Base-by-base conservation (phyloP, 116 monocot genomes). In the Posidonia oceanica region DNA sequence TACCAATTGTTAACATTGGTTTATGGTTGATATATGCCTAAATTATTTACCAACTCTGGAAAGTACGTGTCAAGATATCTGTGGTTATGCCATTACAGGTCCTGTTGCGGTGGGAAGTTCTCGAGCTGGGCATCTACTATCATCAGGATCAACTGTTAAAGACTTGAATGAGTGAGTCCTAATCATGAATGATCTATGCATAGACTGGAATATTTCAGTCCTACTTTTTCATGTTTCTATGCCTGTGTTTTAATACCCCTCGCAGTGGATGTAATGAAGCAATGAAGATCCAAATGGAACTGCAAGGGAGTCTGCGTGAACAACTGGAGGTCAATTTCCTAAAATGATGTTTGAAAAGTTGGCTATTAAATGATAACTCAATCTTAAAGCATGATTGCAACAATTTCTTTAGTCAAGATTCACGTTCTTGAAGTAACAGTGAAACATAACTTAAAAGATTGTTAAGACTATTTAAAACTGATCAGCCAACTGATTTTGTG, bases 241-340 rank as follows among this genome's bases (percentile, higher is more conserved):
- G 16, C 22, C 10, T 71, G 20, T 80, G 14, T 61, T 29, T 41
- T 4, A 38, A 2, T 17, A 40, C 62, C 48, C 41, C 15, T 79
- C 61, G 64, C 20, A 87, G 87, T 73, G 83, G 83, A 77, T 82
- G 78, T 36, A 82, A 85, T 44, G 88, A 91, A 69, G 91, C 88
- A 39, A 81, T 91, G 83, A 81, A 77, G 70, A 79, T 83, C 17
- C 87, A 91, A 71, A 91, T 88, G 91, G 91, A 91, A 78, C 79
- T 87, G 51, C 88, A 91, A 74, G 73, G 78, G 80, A 81, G 72
- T 63, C 64, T 91, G 54, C 83, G 87, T 65, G 87, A 88, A 62
- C 91, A 91, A 60, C 36, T 88, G n/a, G 88, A 91, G 88, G 91
- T 87, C 40, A 75, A 61, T 79, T 17, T 52, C 23, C 20, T 52